Evolutionary conservation across 169 alveolate genomes (phyloP), one percentile per base, ranked within the genome.

Genomic region (Plasmodium gaboni): DNA sequence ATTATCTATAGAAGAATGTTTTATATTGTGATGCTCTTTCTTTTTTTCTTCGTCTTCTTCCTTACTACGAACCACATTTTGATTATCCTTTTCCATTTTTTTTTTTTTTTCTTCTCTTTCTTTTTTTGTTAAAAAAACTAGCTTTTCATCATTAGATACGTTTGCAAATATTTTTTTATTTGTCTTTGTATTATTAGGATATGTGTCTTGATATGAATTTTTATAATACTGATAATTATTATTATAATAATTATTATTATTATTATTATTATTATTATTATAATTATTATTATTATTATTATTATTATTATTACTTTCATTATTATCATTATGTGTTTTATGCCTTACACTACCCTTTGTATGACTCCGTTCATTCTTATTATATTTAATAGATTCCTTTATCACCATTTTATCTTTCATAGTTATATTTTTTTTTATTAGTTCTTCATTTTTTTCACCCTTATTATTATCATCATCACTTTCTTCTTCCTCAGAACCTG

Each of bases 111-210:
- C 92, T 22, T 89, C 89, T 70, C 96, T 92, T 51, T 59, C 90
- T 13, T 90, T 92, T 74, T 92, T 93, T 38, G 96, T 72, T 22
- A 93, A 80, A 67, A 92, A 93, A 0, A 87, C 91, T 8, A 80
- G 85, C 88, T 93, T 89, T 28, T 63, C 87, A 26, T 69, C 10
- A 57, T 32, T 69, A 1, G 86, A 13, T 13, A 53, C 8, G 38
- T 68, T 70, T 46, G 86, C 71, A 63, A 68, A 61, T 9, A 51
- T 87, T 50, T 51, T 59, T 74, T 53, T 72, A 86, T 91, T 93
- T 63, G 8, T 4, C 44, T 32, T 32, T 32, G 44, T 32, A 32
- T 32, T 32, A 32, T 32, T 32, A 32, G 44, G 44, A 32, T 32
- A 7, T 32, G 7, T 32, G 0, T 32, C 44, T 4, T 32, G 9